Evolutionary conservation across 2,329 filamentous ascomycete genomes (phyloP), one percentile per base, ranked within the genome.

Genomic region (Colletotrichum plurivorum): DNA sequence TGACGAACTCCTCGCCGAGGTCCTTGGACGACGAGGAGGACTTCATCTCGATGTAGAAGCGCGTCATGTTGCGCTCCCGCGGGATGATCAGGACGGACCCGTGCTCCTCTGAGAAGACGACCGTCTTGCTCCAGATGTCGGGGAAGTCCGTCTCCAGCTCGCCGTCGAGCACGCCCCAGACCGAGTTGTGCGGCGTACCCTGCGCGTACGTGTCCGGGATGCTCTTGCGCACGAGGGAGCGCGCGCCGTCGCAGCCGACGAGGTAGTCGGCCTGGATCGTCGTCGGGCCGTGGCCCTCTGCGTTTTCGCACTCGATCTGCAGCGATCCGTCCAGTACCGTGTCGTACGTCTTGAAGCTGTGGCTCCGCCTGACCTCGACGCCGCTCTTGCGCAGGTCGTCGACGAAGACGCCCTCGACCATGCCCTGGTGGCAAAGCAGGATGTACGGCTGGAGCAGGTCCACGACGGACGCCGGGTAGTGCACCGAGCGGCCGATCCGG

Each of bases 71-170:
- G 25, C 86, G 80, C 73, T 89, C 87, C 3, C 88, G 84, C 1
- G 88, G 88, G 49, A 90, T 88, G 77, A 88, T 87, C 16, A 90
- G 80, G 12, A 90, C 84, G 0, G 87, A 88, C 0, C 88, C 88
- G n/a, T 84, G 80, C 53, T 82, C 77, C 61, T 88, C 83, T 5
- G 85, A 87, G 59, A 87, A 85, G 4, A 89, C 80, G 0, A 87
- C 84, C 1, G 86, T 85, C 75, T 89, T 89, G 73, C 84, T 87
- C 85, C 88, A 89, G 16, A 89, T 81, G 72, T 90, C 88, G 1
- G 88, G 88, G 57, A 90, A 90, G 71, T 89, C 83, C 2, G 88
- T 89, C 15, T 88, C 86, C 5, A 90, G 75, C 60, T 84, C 82
- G 63, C 87, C 86, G 71, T 90, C 88, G 9, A 90, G 73, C 0